Evolutionary conservation across 2,329 filamentous ascomycete genomes (phyloP).

Genomic region (Exophiala viscosa): DNA sequence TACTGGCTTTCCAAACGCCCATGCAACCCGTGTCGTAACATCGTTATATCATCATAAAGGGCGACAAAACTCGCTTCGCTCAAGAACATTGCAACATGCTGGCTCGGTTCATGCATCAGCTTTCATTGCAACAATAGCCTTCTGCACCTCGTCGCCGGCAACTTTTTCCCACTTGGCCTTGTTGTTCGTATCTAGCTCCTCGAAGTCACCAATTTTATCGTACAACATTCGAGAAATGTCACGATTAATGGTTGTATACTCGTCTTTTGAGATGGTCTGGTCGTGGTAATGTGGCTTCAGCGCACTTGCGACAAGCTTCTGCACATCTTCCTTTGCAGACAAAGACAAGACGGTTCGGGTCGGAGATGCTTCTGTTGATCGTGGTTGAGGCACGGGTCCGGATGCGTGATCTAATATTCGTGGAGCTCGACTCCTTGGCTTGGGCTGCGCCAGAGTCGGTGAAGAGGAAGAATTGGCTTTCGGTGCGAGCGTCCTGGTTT

Average conservation of each 20-base stretch:
- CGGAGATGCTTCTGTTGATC: constrained; percentile 63
- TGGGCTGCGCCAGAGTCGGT: constrained; percentile 24
- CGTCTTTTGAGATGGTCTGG: constrained; percentile 75
- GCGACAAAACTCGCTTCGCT: constrained; percentile 1
- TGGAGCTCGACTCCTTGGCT: constrained; percentile 22
- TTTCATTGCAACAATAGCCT: constrained; percentile 46
- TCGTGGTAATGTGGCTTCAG: constrained; percentile 79
- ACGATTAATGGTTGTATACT: constrained; percentile 90
- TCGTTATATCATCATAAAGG: constrained; percentile 15
- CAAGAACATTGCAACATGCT: constrained; percentile 1
- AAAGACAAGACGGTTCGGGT: constrained; percentile 65
- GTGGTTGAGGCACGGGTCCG: constrained; percentile 45
- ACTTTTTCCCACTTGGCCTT: constrained; percentile 70
- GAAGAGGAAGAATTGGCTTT: constrained; percentile 3
- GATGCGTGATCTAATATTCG: constrained; percentile 29
- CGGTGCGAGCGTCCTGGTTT: constrained; percentile 8
- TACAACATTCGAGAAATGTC: constrained; percentile 86
- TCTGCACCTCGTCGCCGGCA: constrained; percentile 73
- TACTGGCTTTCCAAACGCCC: constrained; percentile 1
- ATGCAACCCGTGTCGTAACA: constrained; percentile 10
- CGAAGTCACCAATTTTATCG: constrained; percentile 56
- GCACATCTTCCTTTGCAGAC: constrained; percentile 82
- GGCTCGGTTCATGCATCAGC: constrained; percentile 14
- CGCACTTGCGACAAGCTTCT: constrained; percentile 78
- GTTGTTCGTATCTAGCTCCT: constrained; percentile 61